Evolutionary conservation across 2,329 filamentous ascomycete genomes (phyloP).

Genomic region (Tolypocladium sp.): DNA sequence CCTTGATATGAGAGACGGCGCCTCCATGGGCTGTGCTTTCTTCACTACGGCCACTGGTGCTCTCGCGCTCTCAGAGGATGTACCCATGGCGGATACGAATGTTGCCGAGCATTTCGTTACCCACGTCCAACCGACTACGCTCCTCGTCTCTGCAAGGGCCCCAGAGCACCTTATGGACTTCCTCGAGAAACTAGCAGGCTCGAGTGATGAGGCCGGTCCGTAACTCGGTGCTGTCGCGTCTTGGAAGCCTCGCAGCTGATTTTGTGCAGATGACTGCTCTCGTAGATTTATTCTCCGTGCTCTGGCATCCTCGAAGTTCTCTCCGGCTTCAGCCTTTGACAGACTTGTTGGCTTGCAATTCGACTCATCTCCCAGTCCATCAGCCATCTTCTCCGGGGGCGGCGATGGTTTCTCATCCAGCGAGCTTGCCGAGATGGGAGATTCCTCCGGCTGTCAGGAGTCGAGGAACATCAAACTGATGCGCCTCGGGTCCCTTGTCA

Average conservation of each 20-base stretch:
- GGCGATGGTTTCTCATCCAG: not conserved
- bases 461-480: conserved; percentile 44
- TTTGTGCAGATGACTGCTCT: not conserved
- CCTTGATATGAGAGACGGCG: conserved; percentile 62
- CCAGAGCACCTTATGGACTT: conserved; percentile 27
- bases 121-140: conserved; percentile 43
- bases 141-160: conserved; percentile 42
- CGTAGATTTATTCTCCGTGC: conserved; percentile 44
- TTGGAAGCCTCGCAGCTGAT: not conserved
- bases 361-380: conserved; percentile 4
- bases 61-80: conserved; percentile 70
- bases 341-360: conserved; percentile 45
- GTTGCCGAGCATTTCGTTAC: conserved; percentile 53
- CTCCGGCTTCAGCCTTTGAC: conserved; percentile 53
- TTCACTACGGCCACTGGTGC: conserved; percentile 63
- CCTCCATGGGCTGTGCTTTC: conserved; percentile 74
- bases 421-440: not conserved
- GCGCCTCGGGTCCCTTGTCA: conserved; percentile 59
- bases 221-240: not conserved
- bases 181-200: conserved; percentile 14
- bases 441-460: not conserved
- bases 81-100: conserved; percentile 58
- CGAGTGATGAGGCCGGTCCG: not conserved
- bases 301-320: conserved; percentile 64
- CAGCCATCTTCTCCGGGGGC: conserved; percentile 11